Percentiles rank a stretch among this genome's conserved stretches.
Evolutionary conservation across 805 yeast species (phyloP).

Genomic region (Starmerella etchellsii): DNA sequence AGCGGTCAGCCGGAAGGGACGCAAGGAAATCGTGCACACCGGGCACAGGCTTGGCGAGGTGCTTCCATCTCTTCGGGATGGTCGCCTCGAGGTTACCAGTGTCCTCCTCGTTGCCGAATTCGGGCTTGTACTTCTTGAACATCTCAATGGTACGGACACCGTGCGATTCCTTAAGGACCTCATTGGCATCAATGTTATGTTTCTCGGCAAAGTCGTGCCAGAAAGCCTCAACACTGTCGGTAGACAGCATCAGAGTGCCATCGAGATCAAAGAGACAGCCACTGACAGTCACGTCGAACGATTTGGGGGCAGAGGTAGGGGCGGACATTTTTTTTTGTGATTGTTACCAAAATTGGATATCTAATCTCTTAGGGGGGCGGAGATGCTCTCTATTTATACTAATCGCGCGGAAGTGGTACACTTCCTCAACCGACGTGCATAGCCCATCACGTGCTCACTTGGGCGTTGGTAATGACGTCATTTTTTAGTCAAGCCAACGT

Average conservation of each 20-base stretch:
- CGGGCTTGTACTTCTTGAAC: constrained; percentile 60
- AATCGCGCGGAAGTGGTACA: too few relatives aligned
- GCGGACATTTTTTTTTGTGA: constrained; percentile 11
- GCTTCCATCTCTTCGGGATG: constrained; percentile 60
- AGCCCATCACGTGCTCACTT: too few relatives aligned
- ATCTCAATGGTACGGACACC: constrained; percentile 78
- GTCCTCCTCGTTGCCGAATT: constrained; percentile 52
- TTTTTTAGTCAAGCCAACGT: too few relatives aligned
- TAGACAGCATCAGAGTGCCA: constrained; percentile 76
- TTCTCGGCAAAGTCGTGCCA: constrained; percentile 65
- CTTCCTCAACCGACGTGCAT: too few relatives aligned
- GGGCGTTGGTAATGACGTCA: too few relatives aligned
- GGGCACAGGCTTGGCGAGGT: constrained; percentile 58
- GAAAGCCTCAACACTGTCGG: constrained; percentile 68
- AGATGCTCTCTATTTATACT: too few relatives aligned
- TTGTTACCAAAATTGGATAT: too few relatives aligned
- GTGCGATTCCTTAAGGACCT: constrained; percentile 61
- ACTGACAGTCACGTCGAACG: constrained; percentile 26
- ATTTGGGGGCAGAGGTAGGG: constrained; percentile 8
- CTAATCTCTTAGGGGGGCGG: too few relatives aligned
- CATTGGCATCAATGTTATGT: constrained; percentile 55
- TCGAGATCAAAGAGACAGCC: constrained; percentile 69
- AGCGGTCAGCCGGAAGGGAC: constrained; percentile 34
- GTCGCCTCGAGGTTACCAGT: constrained; percentile 54
- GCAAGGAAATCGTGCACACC: constrained; percentile 50